phyloP scores from a whole-genome alignment of 1,284 basidiomycete species.

The Moniliophthora roreri region DNA sequence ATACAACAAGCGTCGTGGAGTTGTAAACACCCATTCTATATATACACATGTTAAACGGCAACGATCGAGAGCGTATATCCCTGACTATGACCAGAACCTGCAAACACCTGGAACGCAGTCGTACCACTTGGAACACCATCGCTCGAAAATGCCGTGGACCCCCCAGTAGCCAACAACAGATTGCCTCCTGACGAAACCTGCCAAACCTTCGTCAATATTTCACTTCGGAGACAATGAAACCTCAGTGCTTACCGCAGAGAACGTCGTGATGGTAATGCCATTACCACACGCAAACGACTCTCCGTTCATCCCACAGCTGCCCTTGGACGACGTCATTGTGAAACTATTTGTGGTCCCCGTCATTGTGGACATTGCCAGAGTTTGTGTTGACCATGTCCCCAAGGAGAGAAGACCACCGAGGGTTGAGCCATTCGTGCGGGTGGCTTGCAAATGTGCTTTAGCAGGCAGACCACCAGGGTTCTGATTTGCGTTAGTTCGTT shows the following conservation, averaged over 20 bases:
- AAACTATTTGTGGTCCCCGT: conserved; percentile 40
- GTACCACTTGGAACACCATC: conserved; percentile 53
- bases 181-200: conserved; percentile 48
- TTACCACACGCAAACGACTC: conserved; percentile 45
- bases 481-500: conserved; percentile 15
- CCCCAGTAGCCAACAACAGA: conserved; percentile 49
- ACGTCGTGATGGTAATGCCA: conserved; percentile 43
- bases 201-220: conserved; percentile 4
- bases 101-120: conserved; percentile 50
- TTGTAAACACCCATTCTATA: not conserved
- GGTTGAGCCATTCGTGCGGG: conserved; percentile 26
- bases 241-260: conserved; percentile 45
- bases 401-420: conserved; percentile 45
- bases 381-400: conserved; percentile 54
- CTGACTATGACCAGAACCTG: conserved; percentile 41
- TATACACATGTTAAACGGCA: not conserved
- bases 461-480: conserved; percentile 37
- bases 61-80: conserved; percentile 46
- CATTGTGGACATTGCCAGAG: conserved; percentile 45
- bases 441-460: conserved; percentile 43
- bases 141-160: conserved; percentile 52
- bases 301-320: conserved; percentile 44
- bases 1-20: no score
- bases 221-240: not conserved
- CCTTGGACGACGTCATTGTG: conserved; percentile 52